Conservation (phyloP, 2,329 filamentous ascomycete species). For the Diaporthe batatas region DNA sequence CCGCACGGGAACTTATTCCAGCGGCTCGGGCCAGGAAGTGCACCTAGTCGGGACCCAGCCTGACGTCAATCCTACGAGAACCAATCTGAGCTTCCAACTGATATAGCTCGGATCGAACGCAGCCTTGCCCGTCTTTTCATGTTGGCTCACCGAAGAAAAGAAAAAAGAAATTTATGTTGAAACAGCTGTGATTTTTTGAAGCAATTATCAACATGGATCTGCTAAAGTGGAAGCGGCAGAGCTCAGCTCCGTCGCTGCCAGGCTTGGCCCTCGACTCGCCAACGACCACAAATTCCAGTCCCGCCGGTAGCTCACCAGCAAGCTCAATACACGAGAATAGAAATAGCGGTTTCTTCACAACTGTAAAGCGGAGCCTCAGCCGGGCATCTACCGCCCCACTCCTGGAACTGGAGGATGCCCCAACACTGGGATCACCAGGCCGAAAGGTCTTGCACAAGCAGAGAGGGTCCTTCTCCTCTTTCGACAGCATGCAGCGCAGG, state of each 20-base stretch:
- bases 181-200: neutral
- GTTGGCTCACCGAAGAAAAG: neutral
- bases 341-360: slow-evolving; percentile 46
- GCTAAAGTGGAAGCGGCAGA: slow-evolving; percentile 42
- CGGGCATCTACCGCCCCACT: slow-evolving; percentile 43
- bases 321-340: slow-evolving; percentile 46
- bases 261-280: slow-evolving; percentile 41
- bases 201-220: slow-evolving; percentile 35
- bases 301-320: slow-evolving; percentile 44
- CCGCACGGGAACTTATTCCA: slow-evolving; percentile 34
- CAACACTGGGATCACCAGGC: slow-evolving; percentile 29
- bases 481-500: slow-evolving; percentile 47
- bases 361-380: slow-evolving; percentile 46
- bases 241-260: slow-evolving; percentile 40
- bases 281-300: slow-evolving; percentile 38
- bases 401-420: slow-evolving; percentile 29
- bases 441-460: slow-evolving; percentile 39
- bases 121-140: neutral
- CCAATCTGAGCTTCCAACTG: slow-evolving; percentile 10
- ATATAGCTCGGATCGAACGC: neutral
- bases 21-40: slow-evolving; percentile 37
- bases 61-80: slow-evolving; percentile 37
- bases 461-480: slow-evolving; percentile 44
- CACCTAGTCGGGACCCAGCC: slow-evolving; percentile 32
- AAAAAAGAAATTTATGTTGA: neutral